These are phyloP conservation scores for Apiotrichum domesticum DNA, from an alignment of 1,284 basidiomycete genomes.

Conservation along the genomic window DNA sequence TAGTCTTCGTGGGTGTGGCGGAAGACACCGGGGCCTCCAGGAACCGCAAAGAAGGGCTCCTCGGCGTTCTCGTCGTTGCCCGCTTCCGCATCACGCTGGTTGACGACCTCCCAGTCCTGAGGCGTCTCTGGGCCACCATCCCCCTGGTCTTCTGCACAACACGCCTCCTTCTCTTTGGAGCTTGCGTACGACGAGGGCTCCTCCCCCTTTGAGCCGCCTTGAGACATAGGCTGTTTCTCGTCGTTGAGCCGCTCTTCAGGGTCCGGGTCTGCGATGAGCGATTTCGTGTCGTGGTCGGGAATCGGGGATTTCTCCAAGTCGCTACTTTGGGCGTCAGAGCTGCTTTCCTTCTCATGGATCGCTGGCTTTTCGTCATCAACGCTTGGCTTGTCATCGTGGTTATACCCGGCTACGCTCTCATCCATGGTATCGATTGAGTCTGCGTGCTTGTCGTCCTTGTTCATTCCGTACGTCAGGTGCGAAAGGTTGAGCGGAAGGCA, in stretches of 20 bases:
- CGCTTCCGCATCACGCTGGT: neutral
- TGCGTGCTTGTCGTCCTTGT: conserved; percentile 29
- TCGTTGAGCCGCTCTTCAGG: too few relatives aligned
- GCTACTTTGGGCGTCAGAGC: too few relatives aligned
- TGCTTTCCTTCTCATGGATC: neutral
- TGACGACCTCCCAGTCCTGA: neutral
- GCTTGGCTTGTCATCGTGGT: conserved; percentile 7
- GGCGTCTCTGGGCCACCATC: too few relatives aligned
- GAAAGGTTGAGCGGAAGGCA: conserved; percentile 71
- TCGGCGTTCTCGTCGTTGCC: conserved; percentile 14
- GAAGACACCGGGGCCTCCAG: conserved; percentile 38
- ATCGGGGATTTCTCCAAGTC: too few relatives aligned
- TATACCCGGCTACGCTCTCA: neutral
- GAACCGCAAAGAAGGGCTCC: conserved; percentile 35
- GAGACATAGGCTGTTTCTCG: too few relatives aligned
- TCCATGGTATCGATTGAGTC: neutral
- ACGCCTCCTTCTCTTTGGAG: too few relatives aligned
- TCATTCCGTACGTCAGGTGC: conserved; percentile 57
- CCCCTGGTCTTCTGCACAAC: too few relatives aligned
- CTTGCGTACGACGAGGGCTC: too few relatives aligned
- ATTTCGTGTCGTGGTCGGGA: too few relatives aligned
- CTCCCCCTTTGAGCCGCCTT: too few relatives aligned
- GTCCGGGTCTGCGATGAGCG: too few relatives aligned
- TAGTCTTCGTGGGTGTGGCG: conserved; percentile 12
- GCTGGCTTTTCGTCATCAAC: conserved; percentile 25